A percentile compares a stretch with the other conserved stretches of the same genome.
These are phyloP conservation scores for Hericium erinaceus DNA, from an alignment of 768 basidiomycete genomes.

Conservation along the genomic window DNA sequence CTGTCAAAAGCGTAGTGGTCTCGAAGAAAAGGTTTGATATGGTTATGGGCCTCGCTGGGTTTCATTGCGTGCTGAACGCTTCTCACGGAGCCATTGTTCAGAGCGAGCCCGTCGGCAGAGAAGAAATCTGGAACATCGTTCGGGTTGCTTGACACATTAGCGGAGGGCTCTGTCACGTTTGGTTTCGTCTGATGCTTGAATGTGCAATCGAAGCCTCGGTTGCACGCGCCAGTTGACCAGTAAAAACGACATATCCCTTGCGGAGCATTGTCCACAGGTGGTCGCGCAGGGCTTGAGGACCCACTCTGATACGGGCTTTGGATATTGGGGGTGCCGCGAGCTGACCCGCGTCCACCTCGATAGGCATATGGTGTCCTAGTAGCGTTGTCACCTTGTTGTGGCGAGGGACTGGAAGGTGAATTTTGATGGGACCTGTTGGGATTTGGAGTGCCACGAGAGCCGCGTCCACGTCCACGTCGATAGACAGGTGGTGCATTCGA, in stretches of 20 bases:
- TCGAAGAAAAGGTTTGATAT: slow-evolving; percentile 16
- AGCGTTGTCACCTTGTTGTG: no score
- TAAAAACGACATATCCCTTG: slow-evolving; percentile 20
- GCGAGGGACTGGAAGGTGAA: no score
- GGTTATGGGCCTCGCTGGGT: slow-evolving; percentile 20
- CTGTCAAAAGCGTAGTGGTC: slow-evolving; percentile 18
- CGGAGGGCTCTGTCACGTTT: not conserved
- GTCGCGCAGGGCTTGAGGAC: not conserved
- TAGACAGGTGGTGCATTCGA: not conserved
- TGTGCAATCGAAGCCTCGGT: slow-evolving; percentile 18
- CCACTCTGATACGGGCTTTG: not conserved
- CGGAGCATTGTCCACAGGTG: slow-evolving; percentile 10
- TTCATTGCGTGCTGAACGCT: slow-evolving; percentile 7
- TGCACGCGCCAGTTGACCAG: slow-evolving; percentile 22
- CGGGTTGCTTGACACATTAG: not conserved
- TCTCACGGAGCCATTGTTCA: slow-evolving; percentile 9
- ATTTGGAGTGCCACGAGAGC: not conserved
- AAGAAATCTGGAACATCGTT: slow-evolving; percentile 15
- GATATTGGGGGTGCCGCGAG: not conserved
- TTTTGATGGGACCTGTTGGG: no score
- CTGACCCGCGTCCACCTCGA: not conserved
- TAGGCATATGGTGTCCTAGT: not conserved
- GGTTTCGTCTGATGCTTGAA: slow-evolving; percentile 17
- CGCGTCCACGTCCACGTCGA: not conserved
- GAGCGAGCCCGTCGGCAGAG: slow-evolving; percentile 14